Evolutionary conservation across 140 eudicot species (phyloP).

Genomic region (Oenanthe javanica): DNA sequence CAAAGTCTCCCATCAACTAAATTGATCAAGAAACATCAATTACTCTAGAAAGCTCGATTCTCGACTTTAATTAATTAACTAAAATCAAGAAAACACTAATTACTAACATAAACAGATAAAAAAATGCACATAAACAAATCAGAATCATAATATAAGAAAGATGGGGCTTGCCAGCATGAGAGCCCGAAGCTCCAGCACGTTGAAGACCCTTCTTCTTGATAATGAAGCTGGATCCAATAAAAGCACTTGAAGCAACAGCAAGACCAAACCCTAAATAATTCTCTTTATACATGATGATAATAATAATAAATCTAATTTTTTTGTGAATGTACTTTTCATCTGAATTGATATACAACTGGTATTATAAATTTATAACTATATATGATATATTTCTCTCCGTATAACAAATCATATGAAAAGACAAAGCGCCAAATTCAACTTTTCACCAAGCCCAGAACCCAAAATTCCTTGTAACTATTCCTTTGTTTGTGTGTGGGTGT

Average conservation of each 20-base stretch:
- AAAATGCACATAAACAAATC: background rate
- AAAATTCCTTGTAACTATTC: background rate
- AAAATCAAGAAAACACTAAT: background rate
- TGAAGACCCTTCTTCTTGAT: conserved; percentile 54
- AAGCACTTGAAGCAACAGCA: conserved; percentile 54
- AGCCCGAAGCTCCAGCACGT: conserved; percentile 47
- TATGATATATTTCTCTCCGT: no score
- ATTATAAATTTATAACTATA: no score
- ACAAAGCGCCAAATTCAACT: conserved; percentile 3
- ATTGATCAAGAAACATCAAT: background rate
- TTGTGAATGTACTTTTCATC: background rate
- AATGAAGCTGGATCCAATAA: conserved; percentile 53
- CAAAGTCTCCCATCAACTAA: background rate
- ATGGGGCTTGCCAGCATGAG: conserved; percentile 35
- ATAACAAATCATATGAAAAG: background rate
- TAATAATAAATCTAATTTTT: background rate
- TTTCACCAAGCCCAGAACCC: background rate
- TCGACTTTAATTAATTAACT: background rate
- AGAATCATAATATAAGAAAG: background rate
- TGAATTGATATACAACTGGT: background rate
- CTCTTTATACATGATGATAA: conserved; percentile 30
- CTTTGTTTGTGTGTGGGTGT: background rate
- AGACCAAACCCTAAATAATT: conserved; percentile 58
- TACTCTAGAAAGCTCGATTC: background rate
- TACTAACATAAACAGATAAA: background rate